These are phyloP conservation scores for Colletotrichum limetticola DNA, from an alignment of 2,329 filamentous ascomycete genomes.

Conservation along the genomic window DNA sequence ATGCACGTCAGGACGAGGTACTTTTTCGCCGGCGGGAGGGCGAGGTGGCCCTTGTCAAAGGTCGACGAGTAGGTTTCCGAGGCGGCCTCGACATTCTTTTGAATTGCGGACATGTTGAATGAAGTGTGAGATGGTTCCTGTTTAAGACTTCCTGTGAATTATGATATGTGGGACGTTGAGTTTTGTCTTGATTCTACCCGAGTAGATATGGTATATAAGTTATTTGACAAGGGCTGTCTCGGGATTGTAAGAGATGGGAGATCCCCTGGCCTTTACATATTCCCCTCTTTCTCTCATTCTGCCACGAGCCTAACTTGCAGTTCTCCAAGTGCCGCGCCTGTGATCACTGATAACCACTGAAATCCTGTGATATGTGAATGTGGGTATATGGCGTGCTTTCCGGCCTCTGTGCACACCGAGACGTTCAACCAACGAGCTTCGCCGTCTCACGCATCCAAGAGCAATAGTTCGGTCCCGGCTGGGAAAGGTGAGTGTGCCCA, in stretches of 20 bases:
- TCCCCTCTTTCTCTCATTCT: background rate
- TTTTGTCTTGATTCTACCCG: background rate
- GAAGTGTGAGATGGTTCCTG: background rate
- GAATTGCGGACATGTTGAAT: constrained; percentile 27
- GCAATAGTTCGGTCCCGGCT: constrained; percentile 3
- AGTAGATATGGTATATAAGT: background rate
- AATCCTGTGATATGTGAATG: constrained; percentile 16
- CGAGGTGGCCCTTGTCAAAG: constrained; percentile 75
- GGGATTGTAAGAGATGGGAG: background rate
- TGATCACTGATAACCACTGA: background rate
- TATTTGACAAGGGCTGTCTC: background rate
- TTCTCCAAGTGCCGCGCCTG: background rate
- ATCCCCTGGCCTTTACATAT: constrained; percentile 5
- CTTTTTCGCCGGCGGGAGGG: constrained; percentile 76
- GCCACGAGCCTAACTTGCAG: background rate
- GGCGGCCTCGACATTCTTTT: constrained; percentile 34
- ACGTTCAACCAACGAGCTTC: constrained; percentile 14
- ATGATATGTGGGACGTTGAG: background rate
- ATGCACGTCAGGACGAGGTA: constrained; percentile 79
- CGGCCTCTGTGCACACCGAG: constrained; percentile 7
- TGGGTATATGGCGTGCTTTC: constrained; percentile 32
- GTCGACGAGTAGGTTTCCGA: constrained; percentile 28
- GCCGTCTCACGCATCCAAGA: constrained; percentile 8
- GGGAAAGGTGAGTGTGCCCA: background rate
- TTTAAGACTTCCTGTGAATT: background rate